Conservation (phyloP, 225 moss, liverwort and hornwort species). For the Physcomitrellopsis africana region DNA sequence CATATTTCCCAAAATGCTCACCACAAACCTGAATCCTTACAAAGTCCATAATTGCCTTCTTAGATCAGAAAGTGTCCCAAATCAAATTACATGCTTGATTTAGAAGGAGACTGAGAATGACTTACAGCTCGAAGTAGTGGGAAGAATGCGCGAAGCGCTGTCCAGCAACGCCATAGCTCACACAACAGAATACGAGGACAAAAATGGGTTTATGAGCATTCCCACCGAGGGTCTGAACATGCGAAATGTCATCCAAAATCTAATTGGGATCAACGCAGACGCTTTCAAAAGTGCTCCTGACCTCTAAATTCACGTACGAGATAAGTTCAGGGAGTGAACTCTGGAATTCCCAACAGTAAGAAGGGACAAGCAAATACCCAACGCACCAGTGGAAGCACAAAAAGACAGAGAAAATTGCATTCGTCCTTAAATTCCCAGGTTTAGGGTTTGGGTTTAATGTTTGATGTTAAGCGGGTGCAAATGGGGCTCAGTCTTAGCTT, state of each 20-base stretch:
- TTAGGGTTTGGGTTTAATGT: too few species aligned
- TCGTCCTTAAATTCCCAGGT: too few species aligned
- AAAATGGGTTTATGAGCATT: background rate
- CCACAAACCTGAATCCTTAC: background rate
- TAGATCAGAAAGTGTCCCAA: too few species aligned
- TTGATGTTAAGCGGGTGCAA: too few species aligned
- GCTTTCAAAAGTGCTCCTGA: too few species aligned
- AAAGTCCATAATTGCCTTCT: background rate
- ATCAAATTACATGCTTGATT: too few species aligned
- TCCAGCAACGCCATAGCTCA: constrained; percentile 45
- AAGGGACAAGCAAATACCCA: too few species aligned
- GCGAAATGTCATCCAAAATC: background rate
- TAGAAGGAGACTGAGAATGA: background rate
- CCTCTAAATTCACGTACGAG: too few species aligned
- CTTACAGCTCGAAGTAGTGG: constrained; percentile 25
- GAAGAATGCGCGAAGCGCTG: constrained; percentile 1
- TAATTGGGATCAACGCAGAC: background rate
- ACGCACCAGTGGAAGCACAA: too few species aligned
- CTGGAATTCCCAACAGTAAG: too few species aligned
- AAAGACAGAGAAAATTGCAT: too few species aligned
- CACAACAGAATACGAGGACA: background rate
- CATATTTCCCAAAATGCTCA: background rate
- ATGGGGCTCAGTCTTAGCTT: background rate
- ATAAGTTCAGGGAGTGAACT: too few species aligned
- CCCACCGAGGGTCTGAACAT: background rate